These are phyloP conservation scores for Boletus rubroflammeus DNA, from an alignment of 768 basidiomycete species.

Conservation along the genomic window DNA sequence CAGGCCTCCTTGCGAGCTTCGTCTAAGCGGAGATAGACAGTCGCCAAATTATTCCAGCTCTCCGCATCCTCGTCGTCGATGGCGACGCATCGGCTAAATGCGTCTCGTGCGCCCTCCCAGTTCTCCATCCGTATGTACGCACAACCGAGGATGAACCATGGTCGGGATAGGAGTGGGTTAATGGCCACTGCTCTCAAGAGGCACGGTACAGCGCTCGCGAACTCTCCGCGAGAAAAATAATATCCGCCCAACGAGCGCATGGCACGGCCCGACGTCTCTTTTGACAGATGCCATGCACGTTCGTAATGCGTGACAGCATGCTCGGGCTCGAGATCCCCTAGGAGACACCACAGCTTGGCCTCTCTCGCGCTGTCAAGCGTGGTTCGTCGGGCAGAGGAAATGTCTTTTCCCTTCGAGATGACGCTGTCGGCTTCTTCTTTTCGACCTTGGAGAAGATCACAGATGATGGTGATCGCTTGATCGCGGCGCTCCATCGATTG, in stretches of 20 bases:
- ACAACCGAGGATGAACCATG: constrained; percentile 98
- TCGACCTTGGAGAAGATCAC: constrained; percentile 77
- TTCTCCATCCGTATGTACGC: constrained; percentile 76
- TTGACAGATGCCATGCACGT: constrained; percentile 80
- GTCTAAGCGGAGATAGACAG: constrained; percentile 84
- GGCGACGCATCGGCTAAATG: constrained; percentile 80
- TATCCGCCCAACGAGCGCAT: constrained; percentile 89
- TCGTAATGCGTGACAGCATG: constrained; percentile 71
- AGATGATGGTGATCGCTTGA: constrained; percentile 75
- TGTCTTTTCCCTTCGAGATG: constrained; percentile 53
- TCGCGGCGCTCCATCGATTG: constrained; percentile 75
- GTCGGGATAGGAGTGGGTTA: constrained; percentile 80
- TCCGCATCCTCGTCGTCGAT: constrained; percentile 97
- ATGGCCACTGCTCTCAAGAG: constrained; percentile 77
- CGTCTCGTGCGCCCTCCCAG: constrained; percentile 80
- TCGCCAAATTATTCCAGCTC: constrained; percentile 98
- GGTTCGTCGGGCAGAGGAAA: constrained; percentile 39
- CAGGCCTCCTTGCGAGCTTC: constrained; percentile 34
- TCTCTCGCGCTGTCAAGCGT: constrained; percentile 64
- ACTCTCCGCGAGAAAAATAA: constrained; percentile 69
- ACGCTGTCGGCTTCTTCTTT: constrained; percentile 82
- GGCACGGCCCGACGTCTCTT: constrained; percentile 78
- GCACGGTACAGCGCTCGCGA: constrained; percentile 56
- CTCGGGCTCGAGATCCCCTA: constrained; percentile 86
- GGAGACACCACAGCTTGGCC: constrained; percentile 92